These are phyloP conservation scores for Limnanthes douglasii DNA, from an alignment of 345 rosid genomes.

Conservation along the genomic window DNA sequence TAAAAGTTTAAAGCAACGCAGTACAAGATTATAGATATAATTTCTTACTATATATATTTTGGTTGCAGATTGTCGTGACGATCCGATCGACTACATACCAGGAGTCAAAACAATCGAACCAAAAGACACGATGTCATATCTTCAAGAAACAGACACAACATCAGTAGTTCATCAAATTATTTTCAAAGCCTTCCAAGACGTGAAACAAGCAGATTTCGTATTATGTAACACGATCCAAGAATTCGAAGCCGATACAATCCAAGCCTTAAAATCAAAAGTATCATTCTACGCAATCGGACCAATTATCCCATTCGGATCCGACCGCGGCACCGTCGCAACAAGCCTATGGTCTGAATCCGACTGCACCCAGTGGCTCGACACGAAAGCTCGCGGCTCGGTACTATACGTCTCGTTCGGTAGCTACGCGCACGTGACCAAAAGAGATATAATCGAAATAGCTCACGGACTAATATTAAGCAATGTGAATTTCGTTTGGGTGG, in stretches of 20 bases:
- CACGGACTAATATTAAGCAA: constrained; percentile 32
- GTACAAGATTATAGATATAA: not conserved
- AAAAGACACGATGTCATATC: constrained; percentile 55
- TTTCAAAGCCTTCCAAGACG: constrained; percentile 38
- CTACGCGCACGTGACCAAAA: constrained; percentile 44
- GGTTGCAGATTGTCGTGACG: constrained; percentile 26
- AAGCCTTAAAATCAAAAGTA: constrained; percentile 23
- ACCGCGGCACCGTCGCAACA: constrained; percentile 30
- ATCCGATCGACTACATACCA: constrained; percentile 54
- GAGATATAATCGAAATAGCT: constrained; percentile 46
- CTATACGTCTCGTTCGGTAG: constrained; percentile 70
- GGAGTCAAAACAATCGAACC: constrained; percentile 52
- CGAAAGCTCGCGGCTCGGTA: constrained; percentile 46
- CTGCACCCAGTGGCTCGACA: constrained; percentile 69
- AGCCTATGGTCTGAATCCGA: constrained; percentile 79
- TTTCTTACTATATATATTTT: not conserved
- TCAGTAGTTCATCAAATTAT: constrained; percentile 45
- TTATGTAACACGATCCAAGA: constrained; percentile 58
- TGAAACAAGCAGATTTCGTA: constrained; percentile 46
- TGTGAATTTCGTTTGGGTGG: constrained; percentile 75
- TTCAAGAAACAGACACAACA: constrained; percentile 41
- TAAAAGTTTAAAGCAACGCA: too few species aligned
- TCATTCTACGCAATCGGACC: constrained; percentile 72
- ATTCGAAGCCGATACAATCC: constrained; percentile 36
- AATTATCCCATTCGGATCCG: constrained; percentile 34